Evolutionary conservation across 331 rosid species (phyloP).

Genomic region (Saraca asoca): DNA sequence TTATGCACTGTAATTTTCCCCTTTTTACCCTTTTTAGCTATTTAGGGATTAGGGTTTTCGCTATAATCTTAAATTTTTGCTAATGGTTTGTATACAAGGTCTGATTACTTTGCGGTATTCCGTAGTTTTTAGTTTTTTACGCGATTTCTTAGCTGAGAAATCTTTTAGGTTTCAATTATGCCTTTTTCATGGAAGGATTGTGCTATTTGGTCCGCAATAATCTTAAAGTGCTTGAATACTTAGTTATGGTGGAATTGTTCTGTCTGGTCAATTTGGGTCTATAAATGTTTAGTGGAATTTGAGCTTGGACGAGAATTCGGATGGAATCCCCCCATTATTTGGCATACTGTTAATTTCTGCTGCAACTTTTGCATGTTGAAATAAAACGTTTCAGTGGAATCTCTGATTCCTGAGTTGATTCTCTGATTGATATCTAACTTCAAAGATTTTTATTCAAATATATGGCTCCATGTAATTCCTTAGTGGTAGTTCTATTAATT

Average conservation of each 20-base stretch:
- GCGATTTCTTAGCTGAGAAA: slow-evolving; percentile 17
- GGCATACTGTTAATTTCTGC: slow-evolving; percentile 8
- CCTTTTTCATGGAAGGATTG: background rate
- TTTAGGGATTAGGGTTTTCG: slow-evolving; percentile 32
- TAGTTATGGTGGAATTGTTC: background rate
- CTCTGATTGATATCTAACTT: background rate
- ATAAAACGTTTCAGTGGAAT: background rate
- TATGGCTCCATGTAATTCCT: background rate
- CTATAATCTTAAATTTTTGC: background rate
- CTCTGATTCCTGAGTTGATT: slow-evolving; percentile 10
- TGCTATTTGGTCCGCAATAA: slow-evolving; percentile 8
- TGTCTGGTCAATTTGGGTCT: slow-evolving; percentile 2
- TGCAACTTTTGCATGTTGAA: slow-evolving; percentile 8
- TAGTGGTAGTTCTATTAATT: background rate
- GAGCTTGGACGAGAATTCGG: background rate
- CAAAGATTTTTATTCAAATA: slow-evolving; percentile 7
- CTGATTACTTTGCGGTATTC: slow-evolving; percentile 21
- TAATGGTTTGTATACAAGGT: background rate
- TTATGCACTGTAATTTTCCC: background rate
- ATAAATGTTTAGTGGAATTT: slow-evolving; percentile 10
- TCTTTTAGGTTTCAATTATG: slow-evolving; percentile 16
- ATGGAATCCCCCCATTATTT: background rate
- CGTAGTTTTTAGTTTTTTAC: background rate
- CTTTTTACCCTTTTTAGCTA: background rate
- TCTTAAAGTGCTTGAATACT: slow-evolving; percentile 3